Evolutionary conservation across 352 stramenopile genomes (phyloP).

Genomic region (Elongisporangium prolatum): DNA sequence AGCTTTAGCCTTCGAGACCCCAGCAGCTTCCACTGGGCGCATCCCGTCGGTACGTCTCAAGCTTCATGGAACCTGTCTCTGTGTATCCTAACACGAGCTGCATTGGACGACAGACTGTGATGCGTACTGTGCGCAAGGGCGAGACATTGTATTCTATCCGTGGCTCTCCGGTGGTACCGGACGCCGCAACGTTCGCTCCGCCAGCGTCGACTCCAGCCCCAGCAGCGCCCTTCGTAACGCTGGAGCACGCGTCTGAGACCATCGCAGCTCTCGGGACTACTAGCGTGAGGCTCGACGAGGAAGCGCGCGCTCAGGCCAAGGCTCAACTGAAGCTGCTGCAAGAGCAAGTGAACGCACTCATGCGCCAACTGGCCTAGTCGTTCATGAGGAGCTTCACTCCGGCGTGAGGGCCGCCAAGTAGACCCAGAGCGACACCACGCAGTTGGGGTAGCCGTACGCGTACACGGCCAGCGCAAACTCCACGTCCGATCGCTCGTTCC

Average conservation of each 20-base stretch:
- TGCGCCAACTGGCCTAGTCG: slow-evolving; percentile 50
- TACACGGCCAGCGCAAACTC: slow-evolving; percentile 90
- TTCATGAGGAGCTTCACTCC: neutral
- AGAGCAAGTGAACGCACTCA: slow-evolving; percentile 57
- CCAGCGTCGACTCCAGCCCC: slow-evolving; percentile 41
- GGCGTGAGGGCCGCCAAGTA: slow-evolving; percentile 81
- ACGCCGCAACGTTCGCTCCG: slow-evolving; percentile 10
- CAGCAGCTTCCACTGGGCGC: slow-evolving; percentile 1
- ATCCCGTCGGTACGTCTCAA: slow-evolving; percentile 24
- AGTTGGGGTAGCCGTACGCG: slow-evolving; percentile 81
- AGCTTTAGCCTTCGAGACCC: slow-evolving; percentile 33
- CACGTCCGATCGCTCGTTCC: slow-evolving; percentile 73
- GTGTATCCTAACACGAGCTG: neutral
- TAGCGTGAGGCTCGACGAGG: slow-evolving; percentile 56
- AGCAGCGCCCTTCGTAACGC: slow-evolving; percentile 57
- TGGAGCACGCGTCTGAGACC: slow-evolving; percentile 37
- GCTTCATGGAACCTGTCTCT: neutral
- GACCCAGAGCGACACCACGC: slow-evolving; percentile 90
- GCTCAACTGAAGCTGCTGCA: slow-evolving; percentile 66
- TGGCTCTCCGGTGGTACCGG: slow-evolving; percentile 63
- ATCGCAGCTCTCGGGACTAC: slow-evolving; percentile 11
- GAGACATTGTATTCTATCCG: slow-evolving; percentile 66
- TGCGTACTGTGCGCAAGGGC: slow-evolving; percentile 67
- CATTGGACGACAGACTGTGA: slow-evolving; percentile 25
- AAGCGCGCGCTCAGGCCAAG: slow-evolving; percentile 48